Evolutionary conservation across 129 eudicot genomes (phyloP).

Genomic region (Cynara cardunculus): DNA sequence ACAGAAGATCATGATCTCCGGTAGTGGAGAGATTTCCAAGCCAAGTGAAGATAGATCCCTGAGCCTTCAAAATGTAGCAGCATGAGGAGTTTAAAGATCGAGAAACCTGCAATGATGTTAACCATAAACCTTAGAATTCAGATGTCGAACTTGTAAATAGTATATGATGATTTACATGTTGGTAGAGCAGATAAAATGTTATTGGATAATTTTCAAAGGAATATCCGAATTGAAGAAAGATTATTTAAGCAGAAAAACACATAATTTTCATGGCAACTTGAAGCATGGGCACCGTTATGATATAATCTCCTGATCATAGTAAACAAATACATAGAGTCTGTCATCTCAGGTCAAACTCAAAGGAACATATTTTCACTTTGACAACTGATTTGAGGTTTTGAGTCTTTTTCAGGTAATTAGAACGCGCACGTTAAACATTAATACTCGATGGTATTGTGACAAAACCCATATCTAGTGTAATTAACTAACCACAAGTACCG

Average conservation of each 20-base stretch:
- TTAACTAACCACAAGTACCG: too few species aligned
- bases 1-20: constrained; percentile 59
- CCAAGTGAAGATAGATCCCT: constrained; percentile 55
- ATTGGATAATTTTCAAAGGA: not conserved
- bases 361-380: not conserved
- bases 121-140: not conserved
- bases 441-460: too few species aligned
- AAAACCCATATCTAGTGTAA: not conserved
- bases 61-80: constrained; percentile 62
- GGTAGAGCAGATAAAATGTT: not conserved
- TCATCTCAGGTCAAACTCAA: not conserved
- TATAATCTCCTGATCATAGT: too few species aligned
- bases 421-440: too few species aligned
- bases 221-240: not conserved
- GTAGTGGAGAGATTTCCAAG: constrained; percentile 52
- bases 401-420: too few species aligned
- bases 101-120: constrained; percentile 49
- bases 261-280: too few species aligned
- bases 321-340: not conserved
- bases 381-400: not conserved
- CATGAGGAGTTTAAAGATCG: constrained; percentile 62
- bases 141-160: not conserved
- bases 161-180: not conserved
- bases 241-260: too few species aligned
- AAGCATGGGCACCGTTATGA: too few species aligned